phyloP scores from a whole-genome alignment of 495 filamentous ascomycete species.

The Tuber melanosporum region DNA sequence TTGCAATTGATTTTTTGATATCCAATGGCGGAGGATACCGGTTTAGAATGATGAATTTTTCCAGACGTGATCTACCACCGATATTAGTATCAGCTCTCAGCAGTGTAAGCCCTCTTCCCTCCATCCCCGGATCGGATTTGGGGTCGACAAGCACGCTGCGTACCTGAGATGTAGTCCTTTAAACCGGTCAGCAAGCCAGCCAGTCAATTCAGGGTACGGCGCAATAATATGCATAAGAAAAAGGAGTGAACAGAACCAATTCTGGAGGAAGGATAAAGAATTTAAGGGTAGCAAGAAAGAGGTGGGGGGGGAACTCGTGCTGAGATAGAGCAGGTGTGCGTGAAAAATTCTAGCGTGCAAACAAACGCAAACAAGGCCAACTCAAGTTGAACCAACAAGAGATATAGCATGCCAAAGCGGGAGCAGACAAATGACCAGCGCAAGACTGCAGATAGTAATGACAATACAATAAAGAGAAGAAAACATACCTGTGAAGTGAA shows the following conservation, averaged over 20 bases:
- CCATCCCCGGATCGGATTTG: background rate
- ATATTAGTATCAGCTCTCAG: background rate
- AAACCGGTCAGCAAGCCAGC: slow-evolving; percentile 25
- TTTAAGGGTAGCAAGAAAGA: slow-evolving; percentile 17
- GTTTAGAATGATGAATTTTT: slow-evolving; percentile 78
- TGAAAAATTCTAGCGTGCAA: slow-evolving; percentile 13
- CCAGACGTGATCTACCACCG: slow-evolving; percentile 83
- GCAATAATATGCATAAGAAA: background rate
- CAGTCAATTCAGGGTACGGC: slow-evolving; percentile 5
- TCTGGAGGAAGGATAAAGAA: slow-evolving; percentile 13
- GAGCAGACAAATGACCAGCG: background rate
- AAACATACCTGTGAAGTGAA: slow-evolving; percentile 91
- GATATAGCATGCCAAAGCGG: background rate
- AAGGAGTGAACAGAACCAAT: slow-evolving; percentile 13
- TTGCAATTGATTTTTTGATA: slow-evolving; percentile 7
- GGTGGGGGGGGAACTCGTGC: slow-evolving; percentile 17
- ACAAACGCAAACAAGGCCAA: background rate
- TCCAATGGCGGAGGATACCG: slow-evolving; percentile 19
- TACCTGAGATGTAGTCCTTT: slow-evolving; percentile 94
- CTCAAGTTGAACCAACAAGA: background rate
- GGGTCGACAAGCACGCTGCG: slow-evolving; percentile 30
- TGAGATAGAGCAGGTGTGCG: slow-evolving; percentile 10
- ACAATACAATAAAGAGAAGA: background rate
- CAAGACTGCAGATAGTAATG: background rate
- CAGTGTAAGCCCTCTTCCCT: too few relatives aligned